Base-by-base conservation (phyloP, 345 rosid species). In the Cardamine chenopodiifolia region DNA sequence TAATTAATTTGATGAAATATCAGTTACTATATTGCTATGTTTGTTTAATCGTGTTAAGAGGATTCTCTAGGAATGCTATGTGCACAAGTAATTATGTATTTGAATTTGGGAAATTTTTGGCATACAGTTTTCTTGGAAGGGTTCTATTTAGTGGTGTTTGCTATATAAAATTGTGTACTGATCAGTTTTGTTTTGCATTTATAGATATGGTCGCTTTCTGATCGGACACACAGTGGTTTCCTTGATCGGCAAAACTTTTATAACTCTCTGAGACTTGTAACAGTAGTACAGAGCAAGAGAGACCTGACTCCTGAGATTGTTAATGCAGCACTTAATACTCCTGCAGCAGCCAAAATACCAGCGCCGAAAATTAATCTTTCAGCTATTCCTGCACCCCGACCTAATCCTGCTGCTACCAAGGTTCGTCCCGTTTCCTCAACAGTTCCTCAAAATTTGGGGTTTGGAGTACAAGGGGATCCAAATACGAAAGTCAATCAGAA, bases 341-440 rank as follows among this genome's bases (percentile, higher is more conserved):
- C 96, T 39, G 96, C 98, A 23, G 92, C 98, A n/a, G 95, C 96
- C 56, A 94, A 87, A 84, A 94, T 94, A 68, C 98, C 98, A 0
- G 79, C 97, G 2, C 98, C 98, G 4, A 87, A 86, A 78, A 94
- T 94, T 77, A 91, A 90, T 82, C 87, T 87, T 71, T 64, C 89
- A 47, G 82, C 91, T 37, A 22, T 59, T 35, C 84, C 90, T 78
- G 85, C 81, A 22, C 82, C 82, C 40, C 87, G 76, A 54, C 78
- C 77, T 32, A 85, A 60, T 66, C 72, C 79, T 79, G 79, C 91
- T 68, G 62, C 82, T 26, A 77, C 83, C 4, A 79, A 78, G 39
- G 82, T 80, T 74, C 53, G 83, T 64, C 70, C 75, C 0, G 76
- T 70, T 48, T 52, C 83, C 31, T 83, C 86, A 28, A 40, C 78